Evolutionary conservation across 2,329 filamentous ascomycete genomes (phyloP), one percentile per base, ranked within the genome.

Genomic region (Xylaria sp.): DNA sequence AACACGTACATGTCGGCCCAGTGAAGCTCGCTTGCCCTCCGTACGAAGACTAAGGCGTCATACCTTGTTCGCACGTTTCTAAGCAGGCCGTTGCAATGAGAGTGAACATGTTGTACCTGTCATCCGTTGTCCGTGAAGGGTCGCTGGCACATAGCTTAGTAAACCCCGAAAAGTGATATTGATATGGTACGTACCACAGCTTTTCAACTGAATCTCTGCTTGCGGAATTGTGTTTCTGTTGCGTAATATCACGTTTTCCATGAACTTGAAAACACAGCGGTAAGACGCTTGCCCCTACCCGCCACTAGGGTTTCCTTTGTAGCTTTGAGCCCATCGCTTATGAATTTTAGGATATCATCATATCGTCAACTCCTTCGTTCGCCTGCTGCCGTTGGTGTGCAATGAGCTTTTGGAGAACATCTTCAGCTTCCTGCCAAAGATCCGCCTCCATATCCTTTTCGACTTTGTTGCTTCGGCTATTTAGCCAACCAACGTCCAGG

Each of bases 401-500:
- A 37, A 78, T 65, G 34, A 75, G 55, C 18, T 66, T 67, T 25
- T 52, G 67, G 13, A 78, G 50, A 55, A 72, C 70, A 9, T 64
- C 50, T 23, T 78, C 75, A 10, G 75, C 71, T 62, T 79, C 70
- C 9, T 73, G 85, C 89, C 95, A 91, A 54, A 97, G 82, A 81
- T 98, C 93, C 1, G 88, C 88, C 77, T 97, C 94, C 86, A 95
- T 96, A 72, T 93, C 91, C 75, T 90, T 88, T 66, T 93, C 93
- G 25, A 97, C 92, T 71, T 91, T 91, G 72, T 92, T 91, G 70
- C 92, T 93, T 66, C 93, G 88, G 76, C 93, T 94, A 78, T 98
- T 98, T 75, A 98, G 81, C 89, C 92, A 95, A 39, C 94, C 94
- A 15, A 97, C 91, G 78, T 98, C 94, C 63, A 98, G 84, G 34